phyloP scores from a whole-genome alignment of 345 rosid genomes.

The Linum tenue region DNA sequence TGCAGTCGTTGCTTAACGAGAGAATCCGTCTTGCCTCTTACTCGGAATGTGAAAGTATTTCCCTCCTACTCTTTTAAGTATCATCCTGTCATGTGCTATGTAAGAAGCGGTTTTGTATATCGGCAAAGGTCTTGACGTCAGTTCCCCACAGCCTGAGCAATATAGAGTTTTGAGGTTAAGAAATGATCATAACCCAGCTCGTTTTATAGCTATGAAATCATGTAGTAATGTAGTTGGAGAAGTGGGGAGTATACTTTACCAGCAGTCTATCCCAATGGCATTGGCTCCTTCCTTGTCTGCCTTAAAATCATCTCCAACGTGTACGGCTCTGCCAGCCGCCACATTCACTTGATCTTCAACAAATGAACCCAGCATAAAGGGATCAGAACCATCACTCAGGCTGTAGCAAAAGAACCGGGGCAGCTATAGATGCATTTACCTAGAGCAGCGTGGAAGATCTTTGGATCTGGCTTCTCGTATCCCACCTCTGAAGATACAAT shows the following conservation, averaged over 20 bases:
- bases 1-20: too few species aligned
- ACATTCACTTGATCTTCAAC: constrained; percentile 43
- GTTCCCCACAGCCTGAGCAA: constrained; percentile 68
- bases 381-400: neutral
- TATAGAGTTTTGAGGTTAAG: constrained; percentile 3
- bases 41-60: neutral
- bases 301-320: constrained; percentile 66
- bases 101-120: constrained; percentile 43
- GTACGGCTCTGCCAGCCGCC: constrained; percentile 52
- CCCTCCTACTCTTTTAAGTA: neutral
- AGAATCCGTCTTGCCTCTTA: neutral
- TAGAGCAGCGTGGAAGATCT: constrained; percentile 62
- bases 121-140: constrained; percentile 62
- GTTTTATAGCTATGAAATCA: neutral
- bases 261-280: constrained; percentile 63
- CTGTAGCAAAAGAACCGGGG: neutral
- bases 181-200: neutral
- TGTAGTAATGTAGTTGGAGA: neutral
- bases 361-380: neutral
- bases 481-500: constrained; percentile 78
- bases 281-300: constrained; percentile 76
- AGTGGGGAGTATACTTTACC: constrained; percentile 32
- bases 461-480: constrained; percentile 71
- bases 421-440: constrained; percentile 29
- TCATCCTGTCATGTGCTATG: neutral